Base-by-base conservation (phyloP, 2,329 filamentous ascomycete species). In the Nannizziopsis arthrosporioides region DNA sequence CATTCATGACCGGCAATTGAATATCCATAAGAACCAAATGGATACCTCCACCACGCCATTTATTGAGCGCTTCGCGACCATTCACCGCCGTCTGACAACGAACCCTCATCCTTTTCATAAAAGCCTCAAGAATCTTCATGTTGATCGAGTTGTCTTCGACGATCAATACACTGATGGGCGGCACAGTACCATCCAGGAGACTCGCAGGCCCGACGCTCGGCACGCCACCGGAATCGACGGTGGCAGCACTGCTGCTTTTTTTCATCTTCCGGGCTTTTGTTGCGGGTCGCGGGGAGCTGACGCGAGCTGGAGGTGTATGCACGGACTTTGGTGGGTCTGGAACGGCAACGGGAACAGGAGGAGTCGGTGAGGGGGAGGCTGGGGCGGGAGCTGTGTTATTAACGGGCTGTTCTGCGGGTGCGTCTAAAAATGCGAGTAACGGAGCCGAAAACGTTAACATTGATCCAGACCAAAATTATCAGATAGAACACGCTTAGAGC, bases 101-200 rank as follows among this genome's bases (percentile, higher is more conserved):
- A 5, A 98, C 92, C 61, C 94, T 95, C 43, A 98, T 74, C 42
- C 88, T 77, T 69, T 95, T 94, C 74, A 96, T 90, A 61, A 98
- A 94, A 1, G 89, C 88, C 62, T 95, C 90, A 32, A 98, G 73
- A 8, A 98, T 80, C 60, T 87, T 85, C 56, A 96, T 72, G 62
- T 96, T 98, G 42, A 98, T 96, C 54, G 92, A 88, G 65, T 98
- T 98, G 69, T 98, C 92, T 70, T 98, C 92, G 11, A 98, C 92
- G 52, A 98, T 94, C 38, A 98, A 74, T 6, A 96, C 89, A 57
- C 94, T 96, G 69, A 98, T 96, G 1, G 92, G 90, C 6, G 92
- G 92, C 0, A 96, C 87, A 1, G 81, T 81, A 47, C 82, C 83
- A 56, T 90, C 87, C 22, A 94, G 75, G 58, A 85, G 74, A 27